Base-by-base conservation (phyloP, 2,329 filamentous ascomycete species). In the Pseudopithomyces chartarum region DNA sequence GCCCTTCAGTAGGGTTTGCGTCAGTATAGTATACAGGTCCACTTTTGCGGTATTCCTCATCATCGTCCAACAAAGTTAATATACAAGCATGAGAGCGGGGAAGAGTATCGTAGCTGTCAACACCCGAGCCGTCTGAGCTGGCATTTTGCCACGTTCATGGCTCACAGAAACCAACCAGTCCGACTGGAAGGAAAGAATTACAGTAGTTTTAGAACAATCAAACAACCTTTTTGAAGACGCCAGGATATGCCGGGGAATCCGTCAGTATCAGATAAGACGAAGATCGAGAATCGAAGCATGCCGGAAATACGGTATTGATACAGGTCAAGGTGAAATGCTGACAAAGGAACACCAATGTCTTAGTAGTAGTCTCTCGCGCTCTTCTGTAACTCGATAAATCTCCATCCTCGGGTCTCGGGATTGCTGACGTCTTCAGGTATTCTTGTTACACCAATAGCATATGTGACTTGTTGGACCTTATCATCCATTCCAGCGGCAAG, bases 371-470 rank as follows among this genome's bases (percentile, higher is more conserved):
- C 95, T 71, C 95, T 87, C 54, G 91, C 94, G 76, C 92, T 96
- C 88, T 99, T 99, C 79, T 99, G 95, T 82, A 99, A 87, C 81
- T 99, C 95, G 73, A 99, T 98, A 76, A 99, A 82, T 70, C 94
- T 89, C 95, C 95, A 99, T 32, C 95, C 95, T 72, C 93, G 86
- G 11, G 95, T 99, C 81, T 99, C 95, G 1, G 92, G 91, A 77
- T 99, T 98, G 82, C 89, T 94, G 65, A 98, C 94, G 67, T 99
- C 95, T 74, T 99, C 95, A 2, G 95, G 89, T 58, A 96, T 87
- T 63, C 95, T 85, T 3, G 95, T 99, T 58, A 99, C 90, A 68
- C 95, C 95, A 66, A 99, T 98, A 61, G 94, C 95, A 73, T 99
- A 99, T 2, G 95, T 98, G 65, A 99, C 95, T 66, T 97, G 88